Conservation (phyloP, 805 yeast species). For the Barnettozyma siamensis region DNA sequence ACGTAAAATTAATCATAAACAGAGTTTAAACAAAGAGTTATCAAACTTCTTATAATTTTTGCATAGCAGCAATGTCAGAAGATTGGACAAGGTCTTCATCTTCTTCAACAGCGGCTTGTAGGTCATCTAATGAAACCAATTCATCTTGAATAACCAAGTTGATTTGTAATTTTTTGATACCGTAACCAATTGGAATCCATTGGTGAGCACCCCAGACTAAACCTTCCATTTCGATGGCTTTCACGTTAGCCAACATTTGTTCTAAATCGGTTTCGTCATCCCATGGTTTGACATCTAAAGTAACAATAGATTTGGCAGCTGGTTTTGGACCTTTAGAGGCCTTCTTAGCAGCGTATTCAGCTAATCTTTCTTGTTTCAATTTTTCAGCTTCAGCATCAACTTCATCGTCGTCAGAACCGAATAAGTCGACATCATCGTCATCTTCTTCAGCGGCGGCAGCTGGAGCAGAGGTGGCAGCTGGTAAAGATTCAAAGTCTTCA, state of each 20-base stretch:
- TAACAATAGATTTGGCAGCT: slow-evolving; percentile 96
- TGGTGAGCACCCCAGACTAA: slow-evolving; percentile 97
- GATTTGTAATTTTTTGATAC: slow-evolving; percentile 98
- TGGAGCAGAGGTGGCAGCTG: slow-evolving; percentile 65
- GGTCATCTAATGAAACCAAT: slow-evolving; percentile 87
- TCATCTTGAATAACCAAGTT: slow-evolving; percentile 98
- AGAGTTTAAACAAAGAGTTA: slow-evolving; percentile 5
- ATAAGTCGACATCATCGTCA: slow-evolving; percentile 87
- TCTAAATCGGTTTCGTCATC: slow-evolving; percentile 98
- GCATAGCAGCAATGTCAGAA: slow-evolving; percentile 98
- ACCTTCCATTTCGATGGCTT: slow-evolving; percentile 85
- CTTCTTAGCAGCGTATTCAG: slow-evolving; percentile 96
- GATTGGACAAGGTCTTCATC: slow-evolving; percentile 99
- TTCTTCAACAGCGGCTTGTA: slow-evolving; percentile 69
- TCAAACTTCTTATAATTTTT: slow-evolving; percentile 64
- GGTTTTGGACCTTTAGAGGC: slow-evolving; percentile 96
- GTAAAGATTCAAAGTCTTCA: slow-evolving; percentile 74
- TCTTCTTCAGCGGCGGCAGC: slow-evolving; percentile 69
- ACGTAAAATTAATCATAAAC: slow-evolving; percentile 11
- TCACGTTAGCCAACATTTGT: slow-evolving; percentile 79
- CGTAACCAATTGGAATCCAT: slow-evolving; percentile 97
- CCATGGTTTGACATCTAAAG: slow-evolving; percentile 99
- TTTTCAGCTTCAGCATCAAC: slow-evolving; percentile 97
- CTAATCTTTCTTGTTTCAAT: slow-evolving; percentile 95
- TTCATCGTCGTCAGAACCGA: slow-evolving; percentile 88